Evolutionary conservation across 1,284 basidiomycete species (phyloP).

Genomic region (Sporisorium iseilematis-ciliati): DNA sequence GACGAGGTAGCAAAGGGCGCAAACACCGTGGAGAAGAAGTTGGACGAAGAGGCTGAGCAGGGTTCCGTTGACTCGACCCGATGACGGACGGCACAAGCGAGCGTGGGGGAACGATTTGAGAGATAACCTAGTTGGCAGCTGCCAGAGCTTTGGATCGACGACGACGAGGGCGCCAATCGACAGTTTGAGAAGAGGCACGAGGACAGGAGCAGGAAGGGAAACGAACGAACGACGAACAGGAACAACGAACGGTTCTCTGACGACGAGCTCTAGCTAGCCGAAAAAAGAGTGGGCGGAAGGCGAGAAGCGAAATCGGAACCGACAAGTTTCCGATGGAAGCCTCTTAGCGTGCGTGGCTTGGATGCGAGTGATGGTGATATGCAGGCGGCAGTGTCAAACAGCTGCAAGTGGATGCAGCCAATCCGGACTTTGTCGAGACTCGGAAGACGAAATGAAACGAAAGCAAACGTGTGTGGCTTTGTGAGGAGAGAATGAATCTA

Average conservation of each 20-base stretch:
- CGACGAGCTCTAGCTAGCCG: too few species aligned
- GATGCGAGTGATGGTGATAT: too few species aligned
- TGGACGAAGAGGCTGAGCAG: neutral
- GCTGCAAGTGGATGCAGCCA: too few species aligned
- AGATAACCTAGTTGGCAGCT: neutral
- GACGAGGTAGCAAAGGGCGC: neutral
- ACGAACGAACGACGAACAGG: neutral
- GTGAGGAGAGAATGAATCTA: too few species aligned
- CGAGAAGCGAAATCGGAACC: neutral
- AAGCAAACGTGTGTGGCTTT: too few species aligned
- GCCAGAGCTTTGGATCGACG: neutral
- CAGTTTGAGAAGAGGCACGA: neutral
- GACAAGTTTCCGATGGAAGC: slow-evolving; percentile 4
- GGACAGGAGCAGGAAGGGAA: neutral
- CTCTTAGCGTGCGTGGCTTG: neutral
- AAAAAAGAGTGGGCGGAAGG: slow-evolving; percentile 1
- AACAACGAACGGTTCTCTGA: neutral
- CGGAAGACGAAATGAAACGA: too few species aligned
- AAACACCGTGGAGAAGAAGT: too few species aligned
- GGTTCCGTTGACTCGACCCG: neutral
- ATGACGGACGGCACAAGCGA: slow-evolving; percentile 4
- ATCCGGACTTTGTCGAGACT: too few species aligned
- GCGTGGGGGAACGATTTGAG: neutral
- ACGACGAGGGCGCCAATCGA: neutral
- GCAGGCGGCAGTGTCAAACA: too few species aligned